Conservation (phyloP, 1,284 basidiomycete species). For the Uromyces viciae-fabae region DNA sequence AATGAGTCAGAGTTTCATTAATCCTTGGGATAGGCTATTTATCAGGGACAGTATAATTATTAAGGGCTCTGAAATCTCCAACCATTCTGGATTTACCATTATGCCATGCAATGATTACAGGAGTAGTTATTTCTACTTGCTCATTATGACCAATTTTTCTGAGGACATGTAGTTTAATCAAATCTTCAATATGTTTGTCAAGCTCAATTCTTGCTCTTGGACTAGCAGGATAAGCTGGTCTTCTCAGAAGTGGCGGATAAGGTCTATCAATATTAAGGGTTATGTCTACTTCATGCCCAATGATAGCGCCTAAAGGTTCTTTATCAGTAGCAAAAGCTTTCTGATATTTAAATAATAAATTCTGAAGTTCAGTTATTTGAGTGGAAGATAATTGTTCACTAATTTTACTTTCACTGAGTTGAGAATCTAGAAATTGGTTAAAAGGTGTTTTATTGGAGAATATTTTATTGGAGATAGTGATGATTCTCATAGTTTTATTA, state of each 20-base stretch:
- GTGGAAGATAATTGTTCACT: neutral
- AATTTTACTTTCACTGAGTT: neutral
- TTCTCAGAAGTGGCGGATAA: slow-evolving; percentile 1
- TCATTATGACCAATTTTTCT: slow-evolving; percentile 6
- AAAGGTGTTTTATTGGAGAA: too few species aligned
- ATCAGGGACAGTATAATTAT: slow-evolving; percentile 19
- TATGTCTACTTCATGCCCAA: slow-evolving; percentile 14
- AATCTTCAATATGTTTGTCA: neutral
- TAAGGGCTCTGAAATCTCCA: slow-evolving; percentile 4
- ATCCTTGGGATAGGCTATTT: slow-evolving; percentile 13
- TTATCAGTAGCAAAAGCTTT: neutral
- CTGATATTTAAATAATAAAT: neutral
- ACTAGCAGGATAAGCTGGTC: slow-evolving; percentile 15
- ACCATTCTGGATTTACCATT: neutral
- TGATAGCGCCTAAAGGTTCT: neutral
- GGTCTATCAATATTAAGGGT: slow-evolving; percentile 5
- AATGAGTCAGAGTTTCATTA: neutral
- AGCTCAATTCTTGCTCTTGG: neutral
- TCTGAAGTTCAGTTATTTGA: neutral
- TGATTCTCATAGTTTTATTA: neutral
- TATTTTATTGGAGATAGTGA: too few species aligned
- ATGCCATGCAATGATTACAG: slow-evolving; percentile 20
- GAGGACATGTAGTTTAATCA: neutral
- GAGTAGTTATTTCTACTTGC: slow-evolving; percentile 14
- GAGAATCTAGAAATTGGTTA: too few species aligned